Evolutionary conservation across 2,329 filamentous ascomycete genomes (phyloP).

Genomic region (Alternaria angustiovoidea): DNA sequence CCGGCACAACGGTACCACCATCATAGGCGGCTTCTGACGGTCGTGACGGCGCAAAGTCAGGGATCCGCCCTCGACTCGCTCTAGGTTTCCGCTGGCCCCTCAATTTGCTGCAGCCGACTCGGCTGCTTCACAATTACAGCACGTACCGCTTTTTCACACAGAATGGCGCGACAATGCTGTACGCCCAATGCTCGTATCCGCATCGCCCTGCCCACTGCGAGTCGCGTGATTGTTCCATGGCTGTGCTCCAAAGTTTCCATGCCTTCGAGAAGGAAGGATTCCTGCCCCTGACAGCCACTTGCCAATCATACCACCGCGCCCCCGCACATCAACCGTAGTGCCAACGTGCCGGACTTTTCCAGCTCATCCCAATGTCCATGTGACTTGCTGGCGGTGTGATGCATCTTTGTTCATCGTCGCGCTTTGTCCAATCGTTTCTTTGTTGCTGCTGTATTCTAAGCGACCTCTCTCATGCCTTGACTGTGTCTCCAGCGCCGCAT

Average conservation of each 20-base stretch:
- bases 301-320: conserved; percentile 36
- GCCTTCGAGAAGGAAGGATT: conserved; percentile 41
- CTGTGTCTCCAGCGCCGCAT: conserved; percentile 3
- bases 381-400: conserved; percentile 48
- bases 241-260: conserved; percentile 16
- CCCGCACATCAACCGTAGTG: conserved; percentile 30
- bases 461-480: conserved; percentile 10
- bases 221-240: conserved; percentile 37
- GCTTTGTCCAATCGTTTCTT: conserved; percentile 29
- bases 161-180: conserved; percentile 13
- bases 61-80: conserved; percentile 20
- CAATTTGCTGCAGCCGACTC: conserved; percentile 16
- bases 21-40: conserved; percentile 33
- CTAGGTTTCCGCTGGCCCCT: conserved; percentile 6
- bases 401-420: conserved; percentile 11
- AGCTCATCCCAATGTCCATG: conserved; percentile 30
- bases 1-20: conserved; percentile 38
- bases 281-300: conserved; percentile 31
- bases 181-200: conserved; percentile 10
- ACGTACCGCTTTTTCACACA: not conserved
- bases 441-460: conserved; percentile 4
- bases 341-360: conserved; percentile 14
- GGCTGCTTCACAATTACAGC: conserved; percentile 14
- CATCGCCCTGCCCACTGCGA: conserved; percentile 16
- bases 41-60: conserved; percentile 29